Conservation (phyloP, 495 filamentous ascomycete genomes). For the Aspergillus cristatus region DNA sequence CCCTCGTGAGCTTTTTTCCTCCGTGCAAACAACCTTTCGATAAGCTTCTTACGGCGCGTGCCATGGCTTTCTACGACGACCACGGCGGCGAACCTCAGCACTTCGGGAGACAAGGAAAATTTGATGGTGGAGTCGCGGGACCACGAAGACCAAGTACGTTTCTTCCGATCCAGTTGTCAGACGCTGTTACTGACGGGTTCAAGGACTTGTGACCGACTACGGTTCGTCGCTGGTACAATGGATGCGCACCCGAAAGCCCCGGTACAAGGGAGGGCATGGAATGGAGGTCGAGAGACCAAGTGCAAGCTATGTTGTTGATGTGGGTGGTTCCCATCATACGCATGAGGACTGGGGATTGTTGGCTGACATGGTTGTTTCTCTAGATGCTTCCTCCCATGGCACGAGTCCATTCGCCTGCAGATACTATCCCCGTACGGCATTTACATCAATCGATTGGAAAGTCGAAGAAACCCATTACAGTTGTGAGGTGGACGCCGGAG, state of each 20-base stretch:
- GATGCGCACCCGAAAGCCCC: constrained; percentile 77
- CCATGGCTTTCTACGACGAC: constrained; percentile 39
- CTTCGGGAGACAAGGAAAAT: constrained; percentile 25
- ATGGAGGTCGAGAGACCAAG: constrained; percentile 79
- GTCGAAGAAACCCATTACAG: constrained; percentile 91
- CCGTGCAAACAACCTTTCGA: constrained; percentile 1
- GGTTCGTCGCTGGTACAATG: constrained; percentile 85
- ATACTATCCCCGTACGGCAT: constrained; percentile 80
- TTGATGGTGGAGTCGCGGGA: constrained; percentile 28
- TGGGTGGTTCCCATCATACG: constrained; percentile 32
- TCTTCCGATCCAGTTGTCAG: not conserved
- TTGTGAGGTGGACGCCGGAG: constrained; percentile 97
- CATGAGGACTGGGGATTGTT: too few relatives aligned
- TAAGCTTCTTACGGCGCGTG: constrained; percentile 4
- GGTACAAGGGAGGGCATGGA: constrained; percentile 55
- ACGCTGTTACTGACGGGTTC: not conserved
- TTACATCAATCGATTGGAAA: constrained; percentile 95
- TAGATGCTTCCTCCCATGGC: constrained; percentile 85
- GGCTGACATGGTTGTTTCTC: not conserved
- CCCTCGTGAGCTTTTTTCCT: constrained; percentile 7
- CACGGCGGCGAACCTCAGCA: constrained; percentile 26
- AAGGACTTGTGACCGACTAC: constrained; percentile 82
- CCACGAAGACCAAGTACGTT: constrained; percentile 37
- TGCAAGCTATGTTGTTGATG: constrained; percentile 80
- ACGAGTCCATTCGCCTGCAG: constrained; percentile 58